Conservation (phyloP, 2,329 filamentous ascomycete genomes). For the Onygenales sp. region DNA sequence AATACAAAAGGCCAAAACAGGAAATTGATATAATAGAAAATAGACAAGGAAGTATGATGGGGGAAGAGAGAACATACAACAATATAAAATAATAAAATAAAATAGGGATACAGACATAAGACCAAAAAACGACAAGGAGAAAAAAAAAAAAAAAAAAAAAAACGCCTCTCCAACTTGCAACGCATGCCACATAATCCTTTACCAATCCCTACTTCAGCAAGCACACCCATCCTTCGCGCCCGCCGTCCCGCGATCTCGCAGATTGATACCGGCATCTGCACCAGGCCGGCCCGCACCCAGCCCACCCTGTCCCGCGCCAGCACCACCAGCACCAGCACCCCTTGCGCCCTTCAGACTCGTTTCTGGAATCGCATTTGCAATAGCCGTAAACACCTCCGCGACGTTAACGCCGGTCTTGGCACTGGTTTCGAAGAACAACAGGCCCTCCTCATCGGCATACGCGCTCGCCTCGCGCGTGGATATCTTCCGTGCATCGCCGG, state of each 20-base stretch:
- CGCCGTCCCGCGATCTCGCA: slow-evolving; percentile 62
- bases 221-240: slow-evolving; percentile 86
- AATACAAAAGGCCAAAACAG: background rate
- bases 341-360: slow-evolving; percentile 85
- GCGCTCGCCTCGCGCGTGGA: slow-evolving; percentile 81
- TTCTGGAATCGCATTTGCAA: slow-evolving; percentile 96
- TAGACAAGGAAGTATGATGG: background rate
- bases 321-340: slow-evolving; percentile 52
- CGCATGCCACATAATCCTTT: no score
- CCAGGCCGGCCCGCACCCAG: slow-evolving; percentile 38
- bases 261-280: slow-evolving; percentile 62
- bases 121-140: background rate
- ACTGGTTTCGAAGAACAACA: slow-evolving; percentile 96
- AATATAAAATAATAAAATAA: background rate
- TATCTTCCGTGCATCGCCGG: slow-evolving; percentile 74
- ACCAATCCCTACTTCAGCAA: slow-evolving; percentile 46
- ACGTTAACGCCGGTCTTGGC: slow-evolving; percentile 95
- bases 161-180: no score
- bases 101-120: background rate
- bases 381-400: slow-evolving; percentile 91
- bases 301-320: slow-evolving; percentile 49
- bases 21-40: background rate
- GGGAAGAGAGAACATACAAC: background rate
- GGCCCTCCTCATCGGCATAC: slow-evolving; percentile 88
- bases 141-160: background rate